Percentiles rank a stretch among this genome's conserved stretches.
phyloP scores from a whole-genome alignment of 495 filamentous ascomycete species.

The Neurospora discreta region DNA sequence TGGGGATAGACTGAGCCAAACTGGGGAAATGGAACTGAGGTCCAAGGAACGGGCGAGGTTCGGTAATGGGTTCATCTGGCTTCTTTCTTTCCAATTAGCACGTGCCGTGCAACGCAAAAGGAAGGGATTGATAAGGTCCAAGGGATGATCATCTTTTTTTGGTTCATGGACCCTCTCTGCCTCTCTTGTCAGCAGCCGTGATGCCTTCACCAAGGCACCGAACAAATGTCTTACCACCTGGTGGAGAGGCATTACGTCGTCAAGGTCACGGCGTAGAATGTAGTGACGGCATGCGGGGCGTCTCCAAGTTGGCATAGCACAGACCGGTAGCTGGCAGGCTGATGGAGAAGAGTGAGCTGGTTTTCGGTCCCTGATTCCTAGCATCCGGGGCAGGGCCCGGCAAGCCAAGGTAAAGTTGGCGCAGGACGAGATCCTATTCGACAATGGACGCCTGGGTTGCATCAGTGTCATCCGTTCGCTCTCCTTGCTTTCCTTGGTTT shows the following conservation, averaged over 20 bases:
- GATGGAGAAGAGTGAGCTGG: not conserved
- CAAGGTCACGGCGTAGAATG: not conserved
- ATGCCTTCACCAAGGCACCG: not conserved
- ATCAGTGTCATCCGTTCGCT: not conserved
- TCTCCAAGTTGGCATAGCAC: not conserved
- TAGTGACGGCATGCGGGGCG: not conserved
- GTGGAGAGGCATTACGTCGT: not conserved
- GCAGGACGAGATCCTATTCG: not conserved
- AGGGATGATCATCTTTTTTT: not conserved
- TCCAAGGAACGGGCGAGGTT: not conserved
- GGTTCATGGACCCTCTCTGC: not conserved
- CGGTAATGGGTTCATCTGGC: not conserved
- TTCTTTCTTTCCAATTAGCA: not conserved
- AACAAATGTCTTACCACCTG: not conserved
- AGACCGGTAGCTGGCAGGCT: not conserved
- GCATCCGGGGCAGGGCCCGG: not conserved
- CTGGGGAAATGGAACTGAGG: slow-evolving; percentile 1
- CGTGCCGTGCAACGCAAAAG: not conserved
- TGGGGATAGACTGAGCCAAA: slow-evolving; percentile 1
- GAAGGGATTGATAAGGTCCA: not conserved
- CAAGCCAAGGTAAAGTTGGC: not conserved
- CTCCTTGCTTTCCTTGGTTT: not conserved
- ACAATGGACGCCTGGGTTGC: not conserved
- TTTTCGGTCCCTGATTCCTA: not conserved
- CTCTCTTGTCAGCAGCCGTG: not conserved